Evolutionary conservation across 108 stramenopile species (phyloP).

Genomic region (Conticribra guillardii): DNA sequence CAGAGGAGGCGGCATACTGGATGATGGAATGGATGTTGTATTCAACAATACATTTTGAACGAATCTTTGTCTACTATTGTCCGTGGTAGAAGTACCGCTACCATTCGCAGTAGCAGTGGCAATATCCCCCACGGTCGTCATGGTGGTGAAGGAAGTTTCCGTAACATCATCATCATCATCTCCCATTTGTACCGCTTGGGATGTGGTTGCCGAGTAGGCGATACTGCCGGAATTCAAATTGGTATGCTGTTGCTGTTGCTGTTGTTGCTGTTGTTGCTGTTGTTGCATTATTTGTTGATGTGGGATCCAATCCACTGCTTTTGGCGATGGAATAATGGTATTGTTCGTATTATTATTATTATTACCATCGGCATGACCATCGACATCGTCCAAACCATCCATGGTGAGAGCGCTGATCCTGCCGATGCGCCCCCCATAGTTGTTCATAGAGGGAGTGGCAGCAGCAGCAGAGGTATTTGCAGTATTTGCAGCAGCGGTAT

Average conservation of each 20-base stretch:
- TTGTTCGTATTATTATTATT: not conserved
- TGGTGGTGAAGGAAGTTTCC: slow-evolving; percentile 28
- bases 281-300: too few relatives aligned
- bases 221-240: not conserved
- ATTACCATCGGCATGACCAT: not conserved
- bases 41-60: too few relatives aligned
- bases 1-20: too few relatives aligned
- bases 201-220: slow-evolving; percentile 8
- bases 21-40: too few relatives aligned
- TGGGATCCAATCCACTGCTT: not conserved
- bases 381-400: not conserved
- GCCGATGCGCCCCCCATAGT: too few relatives aligned
- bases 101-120: not conserved
- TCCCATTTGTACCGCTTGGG: slow-evolving; percentile 10
- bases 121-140: slow-evolving; percentile 16
- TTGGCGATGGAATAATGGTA: not conserved
- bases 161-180: slow-evolving; percentile 15
- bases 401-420: too few relatives aligned
- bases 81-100: not conserved
- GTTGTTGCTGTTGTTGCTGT: too few relatives aligned
- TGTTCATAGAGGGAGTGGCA: too few relatives aligned
- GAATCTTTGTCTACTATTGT: too few relatives aligned
- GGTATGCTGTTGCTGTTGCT: not conserved
- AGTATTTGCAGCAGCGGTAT: too few relatives aligned
- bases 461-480: too few relatives aligned